Conservation (phyloP, 768 basidiomycete species). For the Collybia sp. region DNA sequence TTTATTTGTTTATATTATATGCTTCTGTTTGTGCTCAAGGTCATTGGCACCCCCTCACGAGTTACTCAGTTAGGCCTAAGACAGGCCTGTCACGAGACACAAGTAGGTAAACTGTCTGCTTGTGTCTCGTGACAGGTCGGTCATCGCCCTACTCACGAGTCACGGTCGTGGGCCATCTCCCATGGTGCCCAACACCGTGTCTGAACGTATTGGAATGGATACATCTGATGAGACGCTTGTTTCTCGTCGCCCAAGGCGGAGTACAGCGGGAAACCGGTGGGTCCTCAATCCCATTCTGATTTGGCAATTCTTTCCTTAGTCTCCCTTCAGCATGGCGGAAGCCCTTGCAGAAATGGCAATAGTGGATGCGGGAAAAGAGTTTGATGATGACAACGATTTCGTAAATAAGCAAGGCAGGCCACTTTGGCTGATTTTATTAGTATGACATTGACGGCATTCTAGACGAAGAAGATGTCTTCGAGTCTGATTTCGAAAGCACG, state of each 20-base stretch:
- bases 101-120: too few relatives aligned
- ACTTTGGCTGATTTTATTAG: neutral
- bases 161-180: too few relatives aligned
- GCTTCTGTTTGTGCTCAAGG: neutral
- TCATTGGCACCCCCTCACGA: neutral
- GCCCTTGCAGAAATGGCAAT: constrained; percentile 67
- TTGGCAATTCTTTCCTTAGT: constrained; percentile 4
- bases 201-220: constrained; percentile 12
- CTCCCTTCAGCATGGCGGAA: constrained; percentile 60
- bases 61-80: neutral
- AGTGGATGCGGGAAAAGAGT: constrained; percentile 52
- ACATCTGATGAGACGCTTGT: constrained; percentile 41
- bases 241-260: constrained; percentile 57
- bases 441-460: constrained; percentile 8
- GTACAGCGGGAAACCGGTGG: constrained; percentile 78
- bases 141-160: too few relatives aligned
- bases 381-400: constrained; percentile 75
- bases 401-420: constrained; percentile 53
- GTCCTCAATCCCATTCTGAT: constrained; percentile 6
- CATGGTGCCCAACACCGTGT: too few relatives aligned
- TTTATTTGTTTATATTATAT: too few relatives aligned
- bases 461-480: constrained; percentile 84
- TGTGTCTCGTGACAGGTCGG: too few relatives aligned
- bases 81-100: too few relatives aligned
- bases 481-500: constrained; percentile 82